Evolutionary conservation across 2,329 filamentous ascomycete genomes (phyloP), one percentile per base, ranked within the genome.

Genomic region (Fusarium incarnatum): DNA sequence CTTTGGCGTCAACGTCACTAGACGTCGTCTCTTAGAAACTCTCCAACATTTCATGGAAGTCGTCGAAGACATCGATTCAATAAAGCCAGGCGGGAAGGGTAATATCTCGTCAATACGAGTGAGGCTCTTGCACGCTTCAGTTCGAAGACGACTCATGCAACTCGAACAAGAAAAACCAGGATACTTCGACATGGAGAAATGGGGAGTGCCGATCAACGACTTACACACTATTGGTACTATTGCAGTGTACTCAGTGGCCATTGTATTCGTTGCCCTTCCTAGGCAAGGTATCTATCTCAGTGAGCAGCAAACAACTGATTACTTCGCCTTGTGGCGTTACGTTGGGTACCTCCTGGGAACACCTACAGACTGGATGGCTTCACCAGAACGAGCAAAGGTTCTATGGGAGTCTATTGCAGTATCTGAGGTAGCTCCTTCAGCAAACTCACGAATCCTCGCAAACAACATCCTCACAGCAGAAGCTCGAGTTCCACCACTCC

Each of bases 41-140:
- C 90, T 91, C 4, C 92, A 94, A 76, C 90, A 93, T 77, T 87
- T 93, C 15, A 84, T 94, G 8, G 89, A 94, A 76, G 90, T 92
- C 50, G 91, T 91, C 7, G 81, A 84, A 45, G 89, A 88, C 9
- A 75, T 93, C 3, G 84, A 88, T 25, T 87, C 87, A 6, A 87
- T 95, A 70, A 83, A 90, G 68, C 92, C 91, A 0, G 89, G 88
- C 4, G 92, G 7, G 3, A 86, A 85, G 12, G 90, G 89, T 1
- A 87, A 87, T 64, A 82, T 84, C 6, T 89, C 88, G 5, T 88
- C 88, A 3, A 83, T 92, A 13, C 85, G 89, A 7, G 90, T 92
- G 9, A 84, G 90, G 13, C 81, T 92, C 3, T 82, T 92, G 4
- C 90, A 92, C 72, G 87, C 89, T 1, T 85, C 87, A 1, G 90